Conservation (phyloP, 78 protist species). For the Dictyostelium firmibasis region DNA sequence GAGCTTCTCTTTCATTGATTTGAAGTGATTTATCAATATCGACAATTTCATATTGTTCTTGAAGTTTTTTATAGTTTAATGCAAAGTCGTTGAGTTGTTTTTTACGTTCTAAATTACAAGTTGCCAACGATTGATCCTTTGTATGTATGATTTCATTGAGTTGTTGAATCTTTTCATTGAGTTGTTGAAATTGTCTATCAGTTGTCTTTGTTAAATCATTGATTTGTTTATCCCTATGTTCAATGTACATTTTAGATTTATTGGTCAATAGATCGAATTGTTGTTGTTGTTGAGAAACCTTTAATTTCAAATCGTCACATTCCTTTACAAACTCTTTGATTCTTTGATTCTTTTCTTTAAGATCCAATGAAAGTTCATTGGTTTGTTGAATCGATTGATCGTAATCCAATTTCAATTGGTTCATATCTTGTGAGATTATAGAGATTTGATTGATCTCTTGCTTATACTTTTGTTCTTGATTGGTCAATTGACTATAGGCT, state of each 20-base stretch:
- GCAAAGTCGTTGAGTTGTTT: neutral
- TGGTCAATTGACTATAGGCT: neutral
- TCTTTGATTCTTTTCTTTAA: neutral
- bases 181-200: neutral
- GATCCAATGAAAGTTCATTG: neutral
- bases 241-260: neutral
- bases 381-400: neutral
- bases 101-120: neutral
- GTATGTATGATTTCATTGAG: neutral
- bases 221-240: neutral
- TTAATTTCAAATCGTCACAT: neutral
- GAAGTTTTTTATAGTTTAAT: neutral
- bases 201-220: neutral
- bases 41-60: neutral
- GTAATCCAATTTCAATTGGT: neutral
- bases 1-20: neutral
- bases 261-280: neutral
- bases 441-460: neutral
- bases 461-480: neutral
- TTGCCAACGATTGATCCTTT: neutral
- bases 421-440: neutral
- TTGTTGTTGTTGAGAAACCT: neutral
- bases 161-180: neutral
- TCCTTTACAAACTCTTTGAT: neutral
- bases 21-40: neutral